Evolutionary conservation across 345 rosid genomes (phyloP).

Genomic region (Clausena lansium): DNA sequence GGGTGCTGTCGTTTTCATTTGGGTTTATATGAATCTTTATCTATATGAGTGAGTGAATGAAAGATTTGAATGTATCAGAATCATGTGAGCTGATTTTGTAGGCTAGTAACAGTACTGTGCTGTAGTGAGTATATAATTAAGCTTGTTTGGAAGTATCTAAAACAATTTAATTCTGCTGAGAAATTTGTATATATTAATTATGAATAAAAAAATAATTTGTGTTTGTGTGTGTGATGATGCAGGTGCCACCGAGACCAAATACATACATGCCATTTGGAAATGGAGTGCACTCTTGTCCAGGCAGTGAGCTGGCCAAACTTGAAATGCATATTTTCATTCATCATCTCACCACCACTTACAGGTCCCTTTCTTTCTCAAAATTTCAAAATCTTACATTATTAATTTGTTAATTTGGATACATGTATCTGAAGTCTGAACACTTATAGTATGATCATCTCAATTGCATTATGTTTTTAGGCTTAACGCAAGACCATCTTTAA

Average conservation of each 20-base stretch:
- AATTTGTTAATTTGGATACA: too few relatives aligned
- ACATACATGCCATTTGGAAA: conserved; percentile 92
- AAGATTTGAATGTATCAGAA: conserved; percentile 15
- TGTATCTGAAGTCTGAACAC: too few relatives aligned
- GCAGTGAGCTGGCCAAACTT: conserved; percentile 92
- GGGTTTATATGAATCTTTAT: conserved; percentile 16
- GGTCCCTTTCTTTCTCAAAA: conserved; percentile 32
- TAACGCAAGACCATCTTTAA: too few relatives aligned
- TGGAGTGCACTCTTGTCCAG: conserved; percentile 97
- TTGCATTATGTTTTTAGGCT: too few relatives aligned
- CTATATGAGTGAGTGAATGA: conserved; percentile 5
- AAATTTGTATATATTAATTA: not conserved
- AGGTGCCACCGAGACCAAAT: conserved; percentile 79
- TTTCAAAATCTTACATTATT: not conserved
- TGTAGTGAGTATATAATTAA: not conserved
- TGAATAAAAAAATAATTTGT: too few relatives aligned
- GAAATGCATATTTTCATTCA: conserved; percentile 88
- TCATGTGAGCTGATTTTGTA: conserved; percentile 54
- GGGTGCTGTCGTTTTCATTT: conserved; percentile 24
- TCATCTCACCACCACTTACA: conserved; percentile 74
- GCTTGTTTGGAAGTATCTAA: conserved; percentile 1
- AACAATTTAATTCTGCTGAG: not conserved
- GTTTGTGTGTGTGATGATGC: conserved; percentile 35
- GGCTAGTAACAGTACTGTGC: conserved; percentile 19
- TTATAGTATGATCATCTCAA: too few relatives aligned